These are phyloP conservation scores for Ophiostoma triangulosporum DNA, from an alignment of 2,329 filamentous ascomycete species.

Conservation along the genomic window DNA sequence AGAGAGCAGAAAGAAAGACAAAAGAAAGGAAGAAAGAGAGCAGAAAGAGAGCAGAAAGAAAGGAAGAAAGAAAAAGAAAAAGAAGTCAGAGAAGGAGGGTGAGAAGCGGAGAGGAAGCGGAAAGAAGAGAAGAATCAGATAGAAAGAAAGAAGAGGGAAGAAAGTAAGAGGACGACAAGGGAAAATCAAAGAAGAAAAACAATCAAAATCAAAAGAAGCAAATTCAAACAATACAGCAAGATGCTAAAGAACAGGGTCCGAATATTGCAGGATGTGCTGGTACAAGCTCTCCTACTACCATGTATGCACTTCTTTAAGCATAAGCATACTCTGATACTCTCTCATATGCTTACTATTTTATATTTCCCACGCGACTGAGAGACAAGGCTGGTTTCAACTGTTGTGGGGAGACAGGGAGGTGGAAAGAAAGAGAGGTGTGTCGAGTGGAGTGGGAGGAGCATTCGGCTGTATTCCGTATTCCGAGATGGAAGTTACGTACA, in stretches of 20 bases:
- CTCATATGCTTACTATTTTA: background rate
- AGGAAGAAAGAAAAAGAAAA: background rate
- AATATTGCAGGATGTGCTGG: too few species aligned
- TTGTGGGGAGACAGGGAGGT: constrained; percentile 5
- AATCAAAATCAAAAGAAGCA: too few species aligned
- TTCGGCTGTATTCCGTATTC: background rate
- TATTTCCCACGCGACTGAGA: constrained; percentile 8
- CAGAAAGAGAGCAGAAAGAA: background rate
- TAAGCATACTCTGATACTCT: too few species aligned
- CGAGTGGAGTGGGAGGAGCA: background rate
- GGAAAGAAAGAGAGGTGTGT: constrained; percentile 3
- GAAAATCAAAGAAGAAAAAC: too few species aligned
- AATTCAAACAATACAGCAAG: too few species aligned
- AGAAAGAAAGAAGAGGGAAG: background rate
- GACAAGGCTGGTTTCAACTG: constrained; percentile 10
- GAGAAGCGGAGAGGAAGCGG: background rate
- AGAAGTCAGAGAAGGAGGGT: background rate
- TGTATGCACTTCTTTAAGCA: too few species aligned
- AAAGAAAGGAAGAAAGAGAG: background rate
- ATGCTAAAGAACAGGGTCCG: too few species aligned
- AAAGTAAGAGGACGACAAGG: background rate
- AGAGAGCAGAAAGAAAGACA: background rate
- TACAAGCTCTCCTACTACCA: too few species aligned
- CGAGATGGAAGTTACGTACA: background rate
- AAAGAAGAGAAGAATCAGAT: too few species aligned